Evolutionary conservation across 2,329 filamentous ascomycete genomes (phyloP).

Genomic region (Tympanopsis confertula): DNA sequence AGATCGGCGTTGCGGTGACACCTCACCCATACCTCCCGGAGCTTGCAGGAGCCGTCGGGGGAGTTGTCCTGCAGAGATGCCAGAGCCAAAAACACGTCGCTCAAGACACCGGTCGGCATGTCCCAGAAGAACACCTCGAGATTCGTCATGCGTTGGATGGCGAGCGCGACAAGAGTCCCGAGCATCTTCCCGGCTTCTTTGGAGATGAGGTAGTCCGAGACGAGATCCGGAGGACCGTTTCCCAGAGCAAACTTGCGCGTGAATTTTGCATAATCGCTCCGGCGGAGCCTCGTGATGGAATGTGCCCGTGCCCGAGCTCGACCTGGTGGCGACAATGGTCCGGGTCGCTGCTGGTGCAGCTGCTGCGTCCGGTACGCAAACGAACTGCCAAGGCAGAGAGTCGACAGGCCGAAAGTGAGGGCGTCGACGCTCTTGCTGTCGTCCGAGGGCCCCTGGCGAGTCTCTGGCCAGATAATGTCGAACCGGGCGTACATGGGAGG

Average conservation of each 20-base stretch:
- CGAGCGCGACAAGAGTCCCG: constrained; percentile 69
- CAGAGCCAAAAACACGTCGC: constrained; percentile 72
- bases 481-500: constrained; percentile 76
- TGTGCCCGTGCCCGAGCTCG: constrained; percentile 5
- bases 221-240: constrained; percentile 70
- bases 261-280: constrained; percentile 68
- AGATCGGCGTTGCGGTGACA: constrained; percentile 65
- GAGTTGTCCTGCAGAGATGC: constrained; percentile 55
- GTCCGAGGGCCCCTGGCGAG: constrained; percentile 43
- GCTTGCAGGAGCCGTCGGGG: constrained; percentile 47
- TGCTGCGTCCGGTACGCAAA: constrained; percentile 14
- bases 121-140: constrained; percentile 79
- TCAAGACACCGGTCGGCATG: constrained; percentile 74
- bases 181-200: constrained; percentile 83
- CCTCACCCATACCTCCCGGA: constrained; percentile 68
- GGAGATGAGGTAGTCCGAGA: constrained; percentile 69
- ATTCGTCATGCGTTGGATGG: constrained; percentile 70
- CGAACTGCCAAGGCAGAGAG: constrained; percentile 56
- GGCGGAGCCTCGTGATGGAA: constrained; percentile 32
- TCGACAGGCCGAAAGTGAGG: constrained; percentile 70
- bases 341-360: constrained; percentile 16
- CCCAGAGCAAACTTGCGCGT: constrained; percentile 74
- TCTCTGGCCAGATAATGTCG: constrained; percentile 80
- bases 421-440: constrained; percentile 68
- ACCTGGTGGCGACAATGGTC: background rate